These are phyloP conservation scores for Xylariaceae sp. DNA, from an alignment of 2,329 filamentous ascomycete species.

Conservation along the genomic window DNA sequence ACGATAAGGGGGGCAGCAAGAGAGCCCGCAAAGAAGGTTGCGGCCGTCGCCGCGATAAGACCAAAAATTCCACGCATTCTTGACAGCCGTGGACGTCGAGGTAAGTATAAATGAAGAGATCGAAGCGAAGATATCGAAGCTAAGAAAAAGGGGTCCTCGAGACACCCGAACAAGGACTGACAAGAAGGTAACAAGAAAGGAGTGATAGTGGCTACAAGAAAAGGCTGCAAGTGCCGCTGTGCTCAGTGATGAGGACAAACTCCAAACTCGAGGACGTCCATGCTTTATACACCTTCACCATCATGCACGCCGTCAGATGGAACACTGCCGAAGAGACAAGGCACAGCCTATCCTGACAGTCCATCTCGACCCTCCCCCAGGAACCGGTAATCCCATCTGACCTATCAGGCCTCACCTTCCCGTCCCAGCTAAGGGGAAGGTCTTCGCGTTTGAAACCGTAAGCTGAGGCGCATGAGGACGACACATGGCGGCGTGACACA, in stretches of 20 bases:
- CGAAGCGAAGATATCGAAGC: constrained; percentile 2
- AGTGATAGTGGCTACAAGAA: constrained; percentile 26
- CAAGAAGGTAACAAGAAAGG: constrained; percentile 18
- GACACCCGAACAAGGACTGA: constrained; percentile 24
- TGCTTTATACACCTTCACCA: neutral
- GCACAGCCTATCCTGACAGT: constrained; percentile 1
- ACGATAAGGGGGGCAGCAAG: constrained; percentile 29
- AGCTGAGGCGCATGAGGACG: constrained; percentile 2
- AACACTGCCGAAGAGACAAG: neutral
- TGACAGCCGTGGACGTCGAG: constrained; percentile 6
- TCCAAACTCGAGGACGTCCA: neutral
- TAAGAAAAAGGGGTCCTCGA: constrained; percentile 21
- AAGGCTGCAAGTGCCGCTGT: constrained; percentile 12
- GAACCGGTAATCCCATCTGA: neutral
- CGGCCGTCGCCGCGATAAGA: constrained; percentile 25
- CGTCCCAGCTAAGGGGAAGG: constrained; percentile 16
- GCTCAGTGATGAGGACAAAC: constrained; percentile 13
- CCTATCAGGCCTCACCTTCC: constrained; percentile 16
- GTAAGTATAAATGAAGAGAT: constrained; percentile 11
- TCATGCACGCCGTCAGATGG: constrained; percentile 6
- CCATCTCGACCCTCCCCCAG: neutral
- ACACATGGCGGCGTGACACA: constrained; percentile 7
- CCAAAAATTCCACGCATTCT: constrained; percentile 28
- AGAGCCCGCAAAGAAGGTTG: constrained; percentile 23
- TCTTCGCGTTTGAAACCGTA: constrained; percentile 15